phyloP scores from a whole-genome alignment of 2,329 filamentous ascomycete genomes.

The Fusarium zealandicum region DNA sequence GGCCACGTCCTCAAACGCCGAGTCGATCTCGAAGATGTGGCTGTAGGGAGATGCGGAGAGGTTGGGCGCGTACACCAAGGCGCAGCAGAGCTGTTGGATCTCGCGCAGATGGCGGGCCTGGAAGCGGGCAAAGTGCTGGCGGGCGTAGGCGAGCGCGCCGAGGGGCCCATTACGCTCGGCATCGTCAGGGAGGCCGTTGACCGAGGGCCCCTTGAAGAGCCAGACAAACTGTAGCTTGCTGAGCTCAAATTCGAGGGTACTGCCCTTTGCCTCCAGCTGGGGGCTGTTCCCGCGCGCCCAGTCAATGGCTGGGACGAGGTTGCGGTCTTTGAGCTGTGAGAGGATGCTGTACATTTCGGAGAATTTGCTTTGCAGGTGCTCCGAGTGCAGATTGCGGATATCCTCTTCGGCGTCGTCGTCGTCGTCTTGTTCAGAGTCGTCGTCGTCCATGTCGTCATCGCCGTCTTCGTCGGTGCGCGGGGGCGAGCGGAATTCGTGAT shows the following conservation, averaged over 20 bases:
- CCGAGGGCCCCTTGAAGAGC: slow-evolving; percentile 72
- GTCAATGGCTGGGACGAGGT: slow-evolving; percentile 82
- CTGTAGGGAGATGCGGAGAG: slow-evolving; percentile 79
- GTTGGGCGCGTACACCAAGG: slow-evolving; percentile 81
- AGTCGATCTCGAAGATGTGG: slow-evolving; percentile 76
- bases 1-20: slow-evolving; percentile 83
- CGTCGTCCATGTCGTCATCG: slow-evolving; percentile 44
- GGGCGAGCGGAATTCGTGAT: slow-evolving; percentile 28
- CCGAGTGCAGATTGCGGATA: slow-evolving; percentile 41
- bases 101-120: slow-evolving; percentile 77
- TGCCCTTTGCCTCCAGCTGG: slow-evolving; percentile 80
- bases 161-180: slow-evolving; percentile 59
- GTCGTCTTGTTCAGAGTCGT: slow-evolving; percentile 35
- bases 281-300: slow-evolving; percentile 80
- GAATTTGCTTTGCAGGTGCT: slow-evolving; percentile 80
- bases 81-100: slow-evolving; percentile 80
- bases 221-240: slow-evolving; percentile 89
- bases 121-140: slow-evolving; percentile 76
- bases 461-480: slow-evolving; percentile 43
- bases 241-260: slow-evolving; percentile 94
- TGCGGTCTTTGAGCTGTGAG: slow-evolving; percentile 74
- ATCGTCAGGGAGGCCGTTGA: slow-evolving; percentile 64
- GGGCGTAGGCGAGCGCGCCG: slow-evolving; percentile 78
- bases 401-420: slow-evolving; percentile 41
- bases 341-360: slow-evolving; percentile 91